These are phyloP conservation scores for Aspergillus phoenicis DNA, from an alignment of 2,329 filamentous ascomycete genomes.

Conservation along the genomic window DNA sequence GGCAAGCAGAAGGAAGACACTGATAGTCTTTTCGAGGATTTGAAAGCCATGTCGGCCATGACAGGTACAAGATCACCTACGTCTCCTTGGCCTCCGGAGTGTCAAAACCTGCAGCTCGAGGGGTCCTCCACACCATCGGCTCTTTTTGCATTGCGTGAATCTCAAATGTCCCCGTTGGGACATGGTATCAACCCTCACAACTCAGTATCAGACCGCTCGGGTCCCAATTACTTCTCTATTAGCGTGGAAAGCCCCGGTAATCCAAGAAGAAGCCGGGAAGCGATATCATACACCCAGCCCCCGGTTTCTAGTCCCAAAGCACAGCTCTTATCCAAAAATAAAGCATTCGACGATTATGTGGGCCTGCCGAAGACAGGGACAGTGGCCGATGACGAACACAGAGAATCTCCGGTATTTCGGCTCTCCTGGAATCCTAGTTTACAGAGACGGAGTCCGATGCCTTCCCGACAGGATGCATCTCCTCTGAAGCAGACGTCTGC, in stretches of 20 bases:
- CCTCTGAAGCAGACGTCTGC: constrained; percentile 33
- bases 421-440: constrained; percentile 20
- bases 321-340: constrained; percentile 57
- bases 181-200: constrained; percentile 21
- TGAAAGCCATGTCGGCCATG: constrained; percentile 32
- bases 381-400: constrained; percentile 22
- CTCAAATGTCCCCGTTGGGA: constrained; percentile 26
- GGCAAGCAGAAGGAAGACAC: constrained; percentile 11
- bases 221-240: constrained; percentile 87
- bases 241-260: constrained; percentile 62
- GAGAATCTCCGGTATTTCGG: constrained; percentile 24
- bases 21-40: constrained; percentile 3
- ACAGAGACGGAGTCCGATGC: constrained; percentile 2
- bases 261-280: constrained; percentile 73
- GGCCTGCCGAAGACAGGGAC: constrained; percentile 60
- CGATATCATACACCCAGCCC: constrained; percentile 68
- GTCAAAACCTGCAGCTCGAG: constrained; percentile 25
- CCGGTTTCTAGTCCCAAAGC: constrained; percentile 56
- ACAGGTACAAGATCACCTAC: constrained; percentile 38
- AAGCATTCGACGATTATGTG: constrained; percentile 79
- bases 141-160: constrained; percentile 26
- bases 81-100: constrained; percentile 35
- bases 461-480: constrained; percentile 2
- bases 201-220: constrained; percentile 44
- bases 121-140: constrained; percentile 21